phyloP scores from a whole-genome alignment of 768 basidiomycete genomes.

The Auriculariales sp. region DNA sequence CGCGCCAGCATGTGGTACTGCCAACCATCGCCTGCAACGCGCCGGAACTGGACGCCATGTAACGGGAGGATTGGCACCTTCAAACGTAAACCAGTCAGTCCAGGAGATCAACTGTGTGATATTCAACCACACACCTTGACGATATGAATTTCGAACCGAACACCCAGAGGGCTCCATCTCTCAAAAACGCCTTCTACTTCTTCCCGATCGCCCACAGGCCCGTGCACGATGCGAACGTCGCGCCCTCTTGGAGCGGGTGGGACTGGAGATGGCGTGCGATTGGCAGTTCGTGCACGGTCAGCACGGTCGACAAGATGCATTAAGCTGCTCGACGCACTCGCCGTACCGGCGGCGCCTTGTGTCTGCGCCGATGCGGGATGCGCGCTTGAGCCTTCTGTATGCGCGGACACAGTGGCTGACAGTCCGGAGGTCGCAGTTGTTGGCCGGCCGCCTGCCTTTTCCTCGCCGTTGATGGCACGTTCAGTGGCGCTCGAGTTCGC shows the following conservation, averaged over 20 bases:
- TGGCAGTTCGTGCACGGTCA: no score
- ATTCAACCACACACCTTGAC: constrained; percentile 86
- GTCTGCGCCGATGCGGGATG: no score
- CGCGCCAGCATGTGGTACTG: constrained; percentile 94
- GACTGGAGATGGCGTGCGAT: no score
- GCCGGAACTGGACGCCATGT: constrained; percentile 90
- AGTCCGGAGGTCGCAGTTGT: no score
- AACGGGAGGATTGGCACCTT: constrained; percentile 88
- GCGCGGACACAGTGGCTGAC: no score
- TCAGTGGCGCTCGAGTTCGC: no score
- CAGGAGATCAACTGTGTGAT: no score
- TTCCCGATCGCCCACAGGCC: constrained; percentile 28
- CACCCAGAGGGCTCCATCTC: constrained; percentile 42
- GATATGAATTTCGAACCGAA: constrained; percentile 92
- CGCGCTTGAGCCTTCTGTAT: no score
- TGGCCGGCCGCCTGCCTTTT: no score
- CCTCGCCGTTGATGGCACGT: no score
- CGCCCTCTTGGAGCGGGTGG: constrained; percentile 49
- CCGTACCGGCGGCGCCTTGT: background rate
- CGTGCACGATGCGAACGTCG: constrained; percentile 33
- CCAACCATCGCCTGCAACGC: constrained; percentile 85
- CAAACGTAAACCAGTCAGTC: no score
- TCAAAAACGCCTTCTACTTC: constrained; percentile 38
- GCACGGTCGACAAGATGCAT: background rate
- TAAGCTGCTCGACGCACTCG: background rate